Evolutionary conservation across 2,329 filamentous ascomycete genomes (phyloP).

Genomic region (Thielaviopsis punctulata): DNA sequence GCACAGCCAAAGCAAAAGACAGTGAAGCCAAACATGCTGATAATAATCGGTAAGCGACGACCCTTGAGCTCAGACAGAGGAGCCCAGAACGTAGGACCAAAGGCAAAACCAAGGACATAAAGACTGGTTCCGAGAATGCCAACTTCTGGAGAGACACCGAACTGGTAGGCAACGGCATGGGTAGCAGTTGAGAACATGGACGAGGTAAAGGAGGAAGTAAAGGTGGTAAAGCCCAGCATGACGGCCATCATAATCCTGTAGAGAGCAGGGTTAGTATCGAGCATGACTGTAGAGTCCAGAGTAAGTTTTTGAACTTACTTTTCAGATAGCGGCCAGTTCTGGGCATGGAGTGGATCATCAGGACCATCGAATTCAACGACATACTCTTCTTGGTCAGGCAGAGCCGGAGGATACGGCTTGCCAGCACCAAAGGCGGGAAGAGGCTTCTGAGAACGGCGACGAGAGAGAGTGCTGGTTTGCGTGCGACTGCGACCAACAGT

Average conservation of each 20-base stretch:
- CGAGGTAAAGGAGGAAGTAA: conserved; percentile 55
- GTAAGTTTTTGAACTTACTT: conserved; percentile 35
- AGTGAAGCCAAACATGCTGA: conserved; percentile 52
- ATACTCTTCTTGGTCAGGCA: conserved; percentile 58
- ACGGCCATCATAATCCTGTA: conserved; percentile 41
- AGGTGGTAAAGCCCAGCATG: conserved; percentile 57
- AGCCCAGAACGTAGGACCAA: conserved; percentile 55
- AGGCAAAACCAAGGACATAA: conserved; percentile 55
- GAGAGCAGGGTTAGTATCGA: background rate
- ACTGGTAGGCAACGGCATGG: conserved; percentile 35
- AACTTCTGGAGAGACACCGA: conserved; percentile 43
- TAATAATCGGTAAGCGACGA: conserved; percentile 41
- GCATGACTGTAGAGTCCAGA: background rate
- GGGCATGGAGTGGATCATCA: conserved; percentile 67
- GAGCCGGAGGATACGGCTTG: conserved; percentile 53
- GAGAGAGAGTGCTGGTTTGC: conserved; percentile 21
- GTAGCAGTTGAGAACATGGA: conserved; percentile 59
- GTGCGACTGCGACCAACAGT: conserved; percentile 46
- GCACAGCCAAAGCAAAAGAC: conserved; percentile 49
- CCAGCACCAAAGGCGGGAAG: conserved; percentile 54
- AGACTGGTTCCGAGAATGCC: conserved; percentile 48
- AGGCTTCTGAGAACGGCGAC: conserved; percentile 36
- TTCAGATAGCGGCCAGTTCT: conserved; percentile 70
- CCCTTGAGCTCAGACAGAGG: conserved; percentile 58
- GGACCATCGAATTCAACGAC: conserved; percentile 74